Base-by-base conservation (phyloP, 2,329 filamentous ascomycete genomes). In the Fusarium proliferatum region DNA sequence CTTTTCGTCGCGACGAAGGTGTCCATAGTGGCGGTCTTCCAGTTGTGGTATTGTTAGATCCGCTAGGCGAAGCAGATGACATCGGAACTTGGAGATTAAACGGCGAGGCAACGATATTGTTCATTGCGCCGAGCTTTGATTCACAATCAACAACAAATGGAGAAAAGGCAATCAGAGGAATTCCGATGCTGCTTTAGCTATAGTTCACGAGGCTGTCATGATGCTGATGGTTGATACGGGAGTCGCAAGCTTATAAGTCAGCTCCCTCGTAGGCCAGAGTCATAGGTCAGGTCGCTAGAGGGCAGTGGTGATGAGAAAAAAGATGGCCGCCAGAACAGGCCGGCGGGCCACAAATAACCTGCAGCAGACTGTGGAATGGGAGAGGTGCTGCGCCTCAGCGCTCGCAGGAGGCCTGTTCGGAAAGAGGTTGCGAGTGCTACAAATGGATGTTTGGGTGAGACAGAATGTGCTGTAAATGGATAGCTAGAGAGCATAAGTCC, bases 11-110 rank as follows among this genome's bases (percentile, higher is more conserved):
- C 9, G 86, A 84, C 5, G 86, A 86, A 19, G 83, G 79, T 15
- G 85, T 89, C 89, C 88, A 90, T 71, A 89, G 84, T 45, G 87
- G 85, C 5, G 88, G 89, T 19, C 89, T 86, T 19, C 89, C 89
- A 28, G 81, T 83, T 10, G 75, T 76, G 43, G 79, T 80, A 66
- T 74, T 79, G 61, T 77, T 80, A 9, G 77, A 76, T 36, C 76
- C 77, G 42, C 79, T 78, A 23, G 80, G 79, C 52, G 81, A 78
- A 43, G 74, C 71, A 52, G 77, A 70, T 26, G 76, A 76, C 46
- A 67, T 39, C 30, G 71, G 71, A 21, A 71, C 58, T 55, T 71
- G 64, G 16, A 73, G 71, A 45, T 68, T 68, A 23, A 59, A 71
- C 30, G 71, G 71, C 56, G 71, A 74, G 34, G 71, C 68, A 33